Evolutionary conservation across 768 basidiomycete species (phyloP).

Genomic region (Boletus insuetus): DNA sequence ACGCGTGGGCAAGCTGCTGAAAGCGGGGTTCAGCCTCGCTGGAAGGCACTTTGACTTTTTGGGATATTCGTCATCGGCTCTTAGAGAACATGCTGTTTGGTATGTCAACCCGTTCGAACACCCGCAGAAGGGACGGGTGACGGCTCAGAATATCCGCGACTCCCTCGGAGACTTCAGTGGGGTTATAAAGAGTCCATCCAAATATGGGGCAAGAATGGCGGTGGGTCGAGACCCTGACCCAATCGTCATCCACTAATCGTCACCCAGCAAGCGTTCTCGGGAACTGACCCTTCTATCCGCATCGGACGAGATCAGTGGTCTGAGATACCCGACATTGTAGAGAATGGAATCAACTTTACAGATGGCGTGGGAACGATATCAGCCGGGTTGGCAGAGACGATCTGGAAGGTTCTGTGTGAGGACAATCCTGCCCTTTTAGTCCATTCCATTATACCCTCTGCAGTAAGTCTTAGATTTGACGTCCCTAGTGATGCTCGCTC

Average conservation of each 20-base stretch:
- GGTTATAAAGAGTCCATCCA: constrained; percentile 62
- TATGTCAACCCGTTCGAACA: constrained; percentile 65
- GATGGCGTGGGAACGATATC: constrained; percentile 85
- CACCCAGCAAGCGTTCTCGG: constrained; percentile 71
- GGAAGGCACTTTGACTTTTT: constrained; percentile 31
- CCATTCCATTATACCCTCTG: constrained; percentile 51
- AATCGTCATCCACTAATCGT: constrained; percentile 7
- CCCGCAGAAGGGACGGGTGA: constrained; percentile 42
- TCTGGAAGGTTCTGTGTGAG: constrained; percentile 56
- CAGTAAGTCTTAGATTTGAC: constrained; percentile 42
- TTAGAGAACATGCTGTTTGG: constrained; percentile 83
- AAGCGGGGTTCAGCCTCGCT: constrained; percentile 64
- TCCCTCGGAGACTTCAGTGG: constrained; percentile 67
- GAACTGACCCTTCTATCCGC: constrained; percentile 71
- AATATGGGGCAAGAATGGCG: constrained; percentile 78
- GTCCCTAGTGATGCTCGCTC: not conserved
- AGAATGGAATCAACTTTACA: constrained; percentile 50
- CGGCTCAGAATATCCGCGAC: constrained; percentile 56
- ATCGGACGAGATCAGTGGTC: constrained; percentile 61
- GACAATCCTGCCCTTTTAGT: constrained; percentile 36
- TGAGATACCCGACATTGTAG: constrained; percentile 54
- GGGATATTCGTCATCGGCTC: constrained; percentile 68
- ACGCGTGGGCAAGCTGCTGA: constrained; percentile 57
- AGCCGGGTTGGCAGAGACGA: constrained; percentile 49
- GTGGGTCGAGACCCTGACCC: constrained; percentile 11